Conservation (phyloP, 2,329 filamentous ascomycete species). For the Apiospora pterosperma region DNA sequence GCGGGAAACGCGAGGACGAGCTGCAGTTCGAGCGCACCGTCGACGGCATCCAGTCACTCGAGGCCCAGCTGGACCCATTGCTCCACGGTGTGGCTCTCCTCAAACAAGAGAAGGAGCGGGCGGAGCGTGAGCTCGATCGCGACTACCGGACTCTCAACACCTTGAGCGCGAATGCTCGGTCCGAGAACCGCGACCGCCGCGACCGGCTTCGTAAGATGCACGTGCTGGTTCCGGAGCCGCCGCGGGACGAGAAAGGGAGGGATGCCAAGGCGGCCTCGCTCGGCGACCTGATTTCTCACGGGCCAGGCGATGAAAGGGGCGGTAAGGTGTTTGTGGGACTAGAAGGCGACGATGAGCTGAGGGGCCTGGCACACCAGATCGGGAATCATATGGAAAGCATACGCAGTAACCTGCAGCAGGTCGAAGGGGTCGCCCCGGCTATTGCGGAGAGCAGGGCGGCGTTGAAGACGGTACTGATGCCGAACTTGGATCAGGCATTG, state of each 20-base stretch:
- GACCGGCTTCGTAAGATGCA: slow-evolving; percentile 48
- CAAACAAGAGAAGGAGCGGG: slow-evolving; percentile 51
- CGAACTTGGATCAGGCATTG: slow-evolving; percentile 39
- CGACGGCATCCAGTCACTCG: slow-evolving; percentile 53
- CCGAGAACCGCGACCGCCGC: slow-evolving; percentile 49
- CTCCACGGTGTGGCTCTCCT: slow-evolving; percentile 62
- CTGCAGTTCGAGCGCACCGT: slow-evolving; percentile 65
- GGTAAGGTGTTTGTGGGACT: slow-evolving; percentile 21
- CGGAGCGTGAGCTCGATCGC: slow-evolving; percentile 51
- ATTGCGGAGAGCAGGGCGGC: slow-evolving; percentile 46
- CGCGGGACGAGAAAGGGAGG: slow-evolving; percentile 8
- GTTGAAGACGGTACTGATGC: slow-evolving; percentile 44
- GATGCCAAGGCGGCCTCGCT: slow-evolving; percentile 6
- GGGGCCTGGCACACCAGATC: slow-evolving; percentile 45
- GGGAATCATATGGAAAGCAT: slow-evolving; percentile 56
- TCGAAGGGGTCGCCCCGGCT: slow-evolving; percentile 47
- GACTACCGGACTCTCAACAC: slow-evolving; percentile 50
- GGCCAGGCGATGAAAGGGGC: slow-evolving; percentile 13
- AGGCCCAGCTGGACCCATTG: slow-evolving; percentile 58
- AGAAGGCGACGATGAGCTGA: slow-evolving; percentile 41
- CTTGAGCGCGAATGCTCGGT: slow-evolving; percentile 54
- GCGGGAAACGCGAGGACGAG: slow-evolving; percentile 50
- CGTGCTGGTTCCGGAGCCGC: slow-evolving; percentile 41
- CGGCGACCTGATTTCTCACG: slow-evolving; percentile 11
- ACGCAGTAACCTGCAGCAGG: slow-evolving; percentile 49